These are phyloP conservation scores for Biancaea sappan DNA, from an alignment of 306 rosid genomes.

Conservation along the genomic window DNA sequence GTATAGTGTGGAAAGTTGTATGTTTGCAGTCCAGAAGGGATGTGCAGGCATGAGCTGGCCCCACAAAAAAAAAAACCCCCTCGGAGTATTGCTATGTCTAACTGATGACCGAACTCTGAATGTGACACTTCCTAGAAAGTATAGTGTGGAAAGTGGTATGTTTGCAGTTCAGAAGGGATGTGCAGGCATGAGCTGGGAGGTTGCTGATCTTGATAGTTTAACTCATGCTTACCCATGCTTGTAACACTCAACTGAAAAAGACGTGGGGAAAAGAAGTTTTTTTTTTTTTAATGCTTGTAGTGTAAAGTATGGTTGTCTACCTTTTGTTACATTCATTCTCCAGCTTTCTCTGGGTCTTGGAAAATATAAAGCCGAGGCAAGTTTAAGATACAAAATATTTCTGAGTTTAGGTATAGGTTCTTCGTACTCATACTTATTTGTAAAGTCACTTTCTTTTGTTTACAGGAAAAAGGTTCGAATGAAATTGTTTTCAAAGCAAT, in stretches of 20 bases:
- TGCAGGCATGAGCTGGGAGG: background rate
- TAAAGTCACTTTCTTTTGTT: background rate
- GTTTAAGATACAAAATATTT: background rate
- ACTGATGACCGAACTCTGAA: background rate
- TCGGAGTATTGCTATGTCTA: background rate
- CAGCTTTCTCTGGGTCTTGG: background rate
- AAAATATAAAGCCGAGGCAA: background rate
- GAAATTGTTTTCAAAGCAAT: slow-evolving; percentile 92
- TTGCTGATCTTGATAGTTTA: background rate
- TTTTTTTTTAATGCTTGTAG: background rate
- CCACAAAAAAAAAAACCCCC: no score
- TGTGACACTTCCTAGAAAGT: background rate
- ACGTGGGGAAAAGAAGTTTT: background rate
- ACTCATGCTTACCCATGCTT: background rate
- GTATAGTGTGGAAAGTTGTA: no score
- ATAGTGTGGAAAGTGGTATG: background rate
- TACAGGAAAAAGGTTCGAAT: slow-evolving; percentile 69
- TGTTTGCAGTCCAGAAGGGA: background rate
- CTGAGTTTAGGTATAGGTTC: background rate
- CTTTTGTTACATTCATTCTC: background rate
- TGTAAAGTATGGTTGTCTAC: no score
- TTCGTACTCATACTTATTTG: background rate
- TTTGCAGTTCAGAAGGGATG: background rate
- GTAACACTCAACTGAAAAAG: background rate
- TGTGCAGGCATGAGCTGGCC: background rate